Evolutionary conservation across 805 yeast genomes (phyloP).

Genomic region (Zygosaccharomyces lentus): DNA sequence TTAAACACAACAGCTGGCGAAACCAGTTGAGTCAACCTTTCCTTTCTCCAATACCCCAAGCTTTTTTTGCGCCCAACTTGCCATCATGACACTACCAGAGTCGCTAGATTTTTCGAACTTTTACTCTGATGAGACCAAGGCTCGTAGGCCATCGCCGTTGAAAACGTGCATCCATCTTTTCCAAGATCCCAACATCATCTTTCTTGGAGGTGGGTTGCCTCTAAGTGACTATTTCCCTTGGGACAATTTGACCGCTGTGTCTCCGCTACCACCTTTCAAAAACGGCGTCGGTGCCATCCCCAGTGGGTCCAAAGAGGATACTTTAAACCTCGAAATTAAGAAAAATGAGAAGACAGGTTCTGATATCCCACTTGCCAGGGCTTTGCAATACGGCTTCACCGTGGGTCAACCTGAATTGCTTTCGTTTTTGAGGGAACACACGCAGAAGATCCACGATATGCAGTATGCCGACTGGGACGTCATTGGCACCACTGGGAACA

Average conservation of each 20-base stretch:
- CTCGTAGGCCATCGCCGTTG: conserved; percentile 74
- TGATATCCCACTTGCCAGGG: conserved; percentile 71
- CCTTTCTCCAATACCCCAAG: not conserved
- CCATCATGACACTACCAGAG: conserved; percentile 32
- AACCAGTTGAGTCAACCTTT: not conserved
- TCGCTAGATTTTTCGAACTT: conserved; percentile 73
- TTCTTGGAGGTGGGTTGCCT: conserved; percentile 95
- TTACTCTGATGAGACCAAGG: conserved; percentile 70
- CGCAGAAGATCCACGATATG: conserved; percentile 44
- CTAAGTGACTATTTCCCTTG: conserved; percentile 89
- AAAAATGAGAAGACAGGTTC: conserved; percentile 41
- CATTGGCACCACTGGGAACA: conserved; percentile 73
- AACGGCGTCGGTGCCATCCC: conserved; percentile 70
- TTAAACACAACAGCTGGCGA: not conserved
- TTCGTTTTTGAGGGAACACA: conserved; percentile 71
- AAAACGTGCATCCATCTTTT: conserved; percentile 80
- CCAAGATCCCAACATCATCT: conserved; percentile 69
- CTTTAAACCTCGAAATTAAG: conserved; percentile 20
- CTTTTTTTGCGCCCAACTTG: not conserved
- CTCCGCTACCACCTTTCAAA: conserved; percentile 76
- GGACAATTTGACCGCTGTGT: conserved; percentile 62
- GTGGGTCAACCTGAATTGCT: conserved; percentile 73
- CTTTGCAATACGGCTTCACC: conserved; percentile 90
- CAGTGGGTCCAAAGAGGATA: conserved; percentile 32
- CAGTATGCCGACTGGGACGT: conserved; percentile 68